phyloP scores from a whole-genome alignment of 257 asterid genomes.

The Capsicum rhomboideum region DNA sequence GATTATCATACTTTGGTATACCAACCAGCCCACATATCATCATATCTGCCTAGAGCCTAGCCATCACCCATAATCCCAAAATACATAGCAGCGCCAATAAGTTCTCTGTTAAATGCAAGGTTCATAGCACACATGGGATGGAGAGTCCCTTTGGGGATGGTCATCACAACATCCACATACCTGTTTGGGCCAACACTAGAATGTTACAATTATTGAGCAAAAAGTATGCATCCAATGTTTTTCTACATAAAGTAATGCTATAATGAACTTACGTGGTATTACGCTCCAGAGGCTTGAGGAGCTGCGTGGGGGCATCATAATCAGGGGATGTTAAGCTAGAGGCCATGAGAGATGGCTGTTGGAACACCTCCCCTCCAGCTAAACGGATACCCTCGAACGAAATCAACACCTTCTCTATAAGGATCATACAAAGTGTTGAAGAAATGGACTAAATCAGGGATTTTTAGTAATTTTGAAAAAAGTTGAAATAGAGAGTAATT shows the following conservation, averaged over 20 bases:
- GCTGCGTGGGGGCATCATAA: constrained; percentile 37
- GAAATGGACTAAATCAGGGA: no score
- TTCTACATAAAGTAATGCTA: no score
- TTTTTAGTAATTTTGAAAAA: no score
- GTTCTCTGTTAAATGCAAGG: no score
- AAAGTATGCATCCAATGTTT: neutral
- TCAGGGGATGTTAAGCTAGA: constrained; percentile 42
- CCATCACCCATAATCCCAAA: constrained; percentile 40
- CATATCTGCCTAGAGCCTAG: constrained; percentile 30
- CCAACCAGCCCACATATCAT: constrained; percentile 46
- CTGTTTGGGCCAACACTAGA: constrained; percentile 5
- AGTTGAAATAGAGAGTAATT: no score
- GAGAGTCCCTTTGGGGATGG: constrained; percentile 27
- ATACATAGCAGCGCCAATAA: no score
- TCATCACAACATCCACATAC: constrained; percentile 34
- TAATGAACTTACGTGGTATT: constrained; percentile 19
- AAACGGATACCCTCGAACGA: constrained; percentile 38
- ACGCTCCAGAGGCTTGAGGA: constrained; percentile 34
- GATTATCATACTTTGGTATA: constrained; percentile 15
- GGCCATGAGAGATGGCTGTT: constrained; percentile 34
- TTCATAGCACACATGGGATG: constrained; percentile 36
- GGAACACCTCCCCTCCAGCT: constrained; percentile 32
- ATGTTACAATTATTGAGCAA: neutral
- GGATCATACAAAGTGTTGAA: constrained; percentile 39
- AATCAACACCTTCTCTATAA: constrained; percentile 27